A percentile compares a stretch with the other conserved stretches of the same genome.
phyloP scores from a whole-genome alignment of 306 rosid species.

The Corylus americana region DNA sequence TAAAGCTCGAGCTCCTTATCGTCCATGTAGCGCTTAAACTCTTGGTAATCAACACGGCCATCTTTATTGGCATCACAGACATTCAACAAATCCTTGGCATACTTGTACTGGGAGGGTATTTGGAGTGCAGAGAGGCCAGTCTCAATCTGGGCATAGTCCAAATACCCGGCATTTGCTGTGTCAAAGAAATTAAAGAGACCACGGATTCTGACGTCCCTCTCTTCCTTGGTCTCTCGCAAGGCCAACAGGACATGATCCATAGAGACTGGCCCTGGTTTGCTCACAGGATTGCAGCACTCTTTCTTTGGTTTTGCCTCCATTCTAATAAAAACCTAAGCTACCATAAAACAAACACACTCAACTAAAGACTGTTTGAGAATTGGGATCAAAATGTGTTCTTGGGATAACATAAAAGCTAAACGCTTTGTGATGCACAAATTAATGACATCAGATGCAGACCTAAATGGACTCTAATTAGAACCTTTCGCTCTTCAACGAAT shows the following conservation, averaged over 20 bases:
- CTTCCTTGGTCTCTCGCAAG: constrained; percentile 79
- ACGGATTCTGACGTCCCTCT: constrained; percentile 63
- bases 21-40: constrained; percentile 86
- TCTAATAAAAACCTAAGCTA: constrained; percentile 5
- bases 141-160: constrained; percentile 73
- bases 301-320: constrained; percentile 43
- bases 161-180: constrained; percentile 57
- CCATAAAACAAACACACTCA: not conserved
- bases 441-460: not conserved
- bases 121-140: constrained; percentile 77
- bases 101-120: constrained; percentile 83
- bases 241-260: constrained; percentile 90
- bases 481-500: not conserved
- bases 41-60: constrained; percentile 71
- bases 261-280: constrained; percentile 64
- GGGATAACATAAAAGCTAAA: not conserved
- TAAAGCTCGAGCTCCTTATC: constrained; percentile 93
- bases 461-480: not conserved
- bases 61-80: constrained; percentile 81
- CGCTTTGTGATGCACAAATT: not conserved
- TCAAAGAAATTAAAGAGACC: constrained; percentile 77
- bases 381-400: not conserved
- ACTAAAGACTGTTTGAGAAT: not conserved
- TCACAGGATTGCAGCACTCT: constrained; percentile 56
- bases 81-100: constrained; percentile 74